These are phyloP conservation scores for Phylloporus sp. DNA, from an alignment of 768 basidiomycete species.

Conservation along the genomic window DNA sequence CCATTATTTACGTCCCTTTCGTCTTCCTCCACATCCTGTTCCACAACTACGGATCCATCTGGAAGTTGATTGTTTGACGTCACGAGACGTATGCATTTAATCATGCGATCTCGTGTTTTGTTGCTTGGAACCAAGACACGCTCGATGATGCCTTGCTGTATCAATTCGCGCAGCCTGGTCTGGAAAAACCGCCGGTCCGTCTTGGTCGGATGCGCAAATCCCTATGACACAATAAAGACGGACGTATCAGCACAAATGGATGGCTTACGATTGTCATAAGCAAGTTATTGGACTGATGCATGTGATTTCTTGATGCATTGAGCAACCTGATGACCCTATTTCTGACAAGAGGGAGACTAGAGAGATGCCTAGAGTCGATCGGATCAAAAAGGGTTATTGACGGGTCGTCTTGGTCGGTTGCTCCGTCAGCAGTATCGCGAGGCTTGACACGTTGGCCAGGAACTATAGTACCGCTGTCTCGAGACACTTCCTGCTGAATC, in stretches of 20 bases:
- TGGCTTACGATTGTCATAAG: constrained; percentile 66
- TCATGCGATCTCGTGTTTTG: constrained; percentile 41
- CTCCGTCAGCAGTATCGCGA: constrained; percentile 17
- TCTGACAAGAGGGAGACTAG: constrained; percentile 67
- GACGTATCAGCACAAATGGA: background rate
- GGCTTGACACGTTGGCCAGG: constrained; percentile 11
- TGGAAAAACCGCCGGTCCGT: constrained; percentile 81
- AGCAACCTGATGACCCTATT: constrained; percentile 68
- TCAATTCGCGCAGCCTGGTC: constrained; percentile 65
- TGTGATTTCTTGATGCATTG: constrained; percentile 60
- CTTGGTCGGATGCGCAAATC: constrained; percentile 68
- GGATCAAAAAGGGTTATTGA: constrained; percentile 54
- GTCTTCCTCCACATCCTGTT: constrained; percentile 38
- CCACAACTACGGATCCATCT: constrained; percentile 33
- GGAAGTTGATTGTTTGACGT: constrained; percentile 34
- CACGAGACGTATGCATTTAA: constrained; percentile 66
- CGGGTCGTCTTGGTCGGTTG: constrained; percentile 14
- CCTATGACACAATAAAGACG: constrained; percentile 39
- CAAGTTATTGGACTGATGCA: constrained; percentile 71
- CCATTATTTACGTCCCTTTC: constrained; percentile 29
- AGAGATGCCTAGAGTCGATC: constrained; percentile 73
- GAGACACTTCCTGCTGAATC: constrained; percentile 64
- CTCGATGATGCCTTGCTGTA: constrained; percentile 70
- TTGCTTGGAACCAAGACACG: constrained; percentile 63
- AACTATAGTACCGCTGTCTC: constrained; percentile 26